Base-by-base conservation (phyloP, 148 eudicot species). In the Diospyros lotus region DNA sequence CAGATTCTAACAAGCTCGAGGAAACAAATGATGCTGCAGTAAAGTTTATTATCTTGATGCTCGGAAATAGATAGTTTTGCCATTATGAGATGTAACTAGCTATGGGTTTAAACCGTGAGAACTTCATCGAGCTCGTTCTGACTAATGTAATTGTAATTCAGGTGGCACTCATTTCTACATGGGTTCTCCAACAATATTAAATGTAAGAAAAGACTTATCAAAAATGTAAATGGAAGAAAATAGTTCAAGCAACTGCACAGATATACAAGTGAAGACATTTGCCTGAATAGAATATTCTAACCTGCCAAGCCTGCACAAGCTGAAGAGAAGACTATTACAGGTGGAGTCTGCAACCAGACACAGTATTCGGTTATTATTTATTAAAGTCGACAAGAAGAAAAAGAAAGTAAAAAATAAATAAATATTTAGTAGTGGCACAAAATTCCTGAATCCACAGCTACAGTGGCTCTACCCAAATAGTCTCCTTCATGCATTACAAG, bases 271-370 rank as follows among this genome's bases (percentile, higher is more conserved):
- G 66, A 73, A 76, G 38, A 69, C 5, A 41, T n/a, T 10, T 55
- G 12, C 3, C 51, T 44, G 5, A 13, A 13, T 8, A 66, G 55
- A 43, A 70, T 70, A 64, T n/a, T 63, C 83, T 75, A 45, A 92
- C 97, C 98, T 86, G 89, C 91, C 69, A 94, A 69, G 46, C 98
- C 98, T 66, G 98, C 96, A 85, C 98, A 94, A 66, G 89, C 97
- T 52, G 97, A 92, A 58, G 98, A 94, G 83, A 94, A 92, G 70
- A 94, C 86, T 78, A 94, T 90, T 76, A 94, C 93, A 43, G 97
- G 96, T 10, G 97, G 97, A 64, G 87, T 92, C 97, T 94, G 88
- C 74, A 84, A 80, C 71, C 42, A 78, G 56, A 58, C 17, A 76
- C 58, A 72, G 58, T 43, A 41, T 7, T 11, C 11, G 54, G 42